Evolutionary conservation across 1,284 basidiomycete genomes (phyloP).

Genomic region (Ganoderma lingzhi): DNA sequence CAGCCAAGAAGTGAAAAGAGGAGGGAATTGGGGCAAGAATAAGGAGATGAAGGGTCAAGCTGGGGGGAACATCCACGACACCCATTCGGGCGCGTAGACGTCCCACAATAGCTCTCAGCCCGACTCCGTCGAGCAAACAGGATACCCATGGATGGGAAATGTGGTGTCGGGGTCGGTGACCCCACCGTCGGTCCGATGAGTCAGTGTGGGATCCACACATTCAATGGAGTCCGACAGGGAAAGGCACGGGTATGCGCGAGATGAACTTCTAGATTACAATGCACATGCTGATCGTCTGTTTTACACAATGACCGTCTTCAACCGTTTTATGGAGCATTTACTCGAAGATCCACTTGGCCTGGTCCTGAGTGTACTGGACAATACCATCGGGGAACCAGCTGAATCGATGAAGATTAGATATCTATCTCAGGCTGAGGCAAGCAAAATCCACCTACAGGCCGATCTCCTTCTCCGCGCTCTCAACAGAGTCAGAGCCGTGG

Average conservation of each 20-base stretch:
- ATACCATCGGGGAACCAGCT: slow-evolving; percentile 91
- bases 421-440: slow-evolving; percentile 1
- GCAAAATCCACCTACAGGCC: slow-evolving; percentile 66
- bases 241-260: slow-evolving; percentile 22
- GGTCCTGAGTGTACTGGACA: slow-evolving; percentile 76
- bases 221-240: neutral
- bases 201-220: slow-evolving; percentile 22
- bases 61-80: slow-evolving; percentile 10
- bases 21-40: slow-evolving; percentile 9
- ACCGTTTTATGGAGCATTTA: slow-evolving; percentile 48
- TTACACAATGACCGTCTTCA: slow-evolving; percentile 29
- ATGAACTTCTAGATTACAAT: slow-evolving; percentile 28
- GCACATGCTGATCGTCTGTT: slow-evolving; percentile 23
- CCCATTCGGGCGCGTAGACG: slow-evolving; percentile 8
- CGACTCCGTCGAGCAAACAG: neutral
- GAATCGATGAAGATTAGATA: slow-evolving; percentile 32
- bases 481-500: slow-evolving; percentile 94
- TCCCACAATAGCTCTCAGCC: slow-evolving; percentile 22
- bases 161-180: slow-evolving; percentile 8
- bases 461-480: slow-evolving; percentile 93
- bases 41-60: slow-evolving; percentile 12
- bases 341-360: slow-evolving; percentile 87
- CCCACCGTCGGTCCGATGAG: neutral
- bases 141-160: slow-evolving; percentile 23
- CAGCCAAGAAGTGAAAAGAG: slow-evolving; percentile 25